Evolutionary conservation across 2,329 filamentous ascomycete species (phyloP).

Genomic region (Fusarium sublunatum): DNA sequence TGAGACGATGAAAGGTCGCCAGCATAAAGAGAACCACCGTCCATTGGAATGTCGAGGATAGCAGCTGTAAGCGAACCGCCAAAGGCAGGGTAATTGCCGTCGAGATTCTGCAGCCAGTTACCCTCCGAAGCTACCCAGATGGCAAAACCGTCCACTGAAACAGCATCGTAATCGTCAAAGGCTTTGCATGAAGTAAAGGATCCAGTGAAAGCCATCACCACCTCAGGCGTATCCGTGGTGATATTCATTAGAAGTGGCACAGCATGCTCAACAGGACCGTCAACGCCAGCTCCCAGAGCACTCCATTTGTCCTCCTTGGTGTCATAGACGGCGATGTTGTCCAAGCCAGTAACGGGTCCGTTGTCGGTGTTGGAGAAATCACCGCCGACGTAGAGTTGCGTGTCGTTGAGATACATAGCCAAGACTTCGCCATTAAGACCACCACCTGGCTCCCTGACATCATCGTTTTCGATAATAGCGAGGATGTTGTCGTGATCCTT

Average conservation of each 20-base stretch:
- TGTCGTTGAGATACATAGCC: constrained; percentile 74
- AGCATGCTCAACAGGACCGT: constrained; percentile 79
- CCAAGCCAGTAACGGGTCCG: constrained; percentile 71
- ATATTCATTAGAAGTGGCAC: constrained; percentile 84
- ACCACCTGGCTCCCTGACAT: constrained; percentile 71
- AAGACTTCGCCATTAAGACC: constrained; percentile 85
- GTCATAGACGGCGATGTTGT: constrained; percentile 82
- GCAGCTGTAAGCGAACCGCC: constrained; percentile 77
- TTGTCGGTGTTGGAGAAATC: constrained; percentile 80
- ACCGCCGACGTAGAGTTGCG: constrained; percentile 82
- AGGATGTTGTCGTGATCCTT: constrained; percentile 79
- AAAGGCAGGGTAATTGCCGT: constrained; percentile 72
- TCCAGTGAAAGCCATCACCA: constrained; percentile 82
- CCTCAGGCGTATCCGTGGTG: constrained; percentile 73
- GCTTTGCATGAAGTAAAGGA: constrained; percentile 78
- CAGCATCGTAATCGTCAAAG: constrained; percentile 71
- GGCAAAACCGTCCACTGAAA: constrained; percentile 79
- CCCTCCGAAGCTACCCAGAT: constrained; percentile 88
- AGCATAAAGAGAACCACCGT: constrained; percentile 76
- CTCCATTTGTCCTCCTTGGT: constrained; percentile 76
- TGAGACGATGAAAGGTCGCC: constrained; percentile 84
- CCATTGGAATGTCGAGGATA: constrained; percentile 71
- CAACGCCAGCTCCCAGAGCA: constrained; percentile 84
- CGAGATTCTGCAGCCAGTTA: constrained; percentile 89
- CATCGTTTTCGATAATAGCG: constrained; percentile 72